Conservation (phyloP, 2,329 filamentous ascomycete genomes). For the Pseudocercospora crystallina region DNA sequence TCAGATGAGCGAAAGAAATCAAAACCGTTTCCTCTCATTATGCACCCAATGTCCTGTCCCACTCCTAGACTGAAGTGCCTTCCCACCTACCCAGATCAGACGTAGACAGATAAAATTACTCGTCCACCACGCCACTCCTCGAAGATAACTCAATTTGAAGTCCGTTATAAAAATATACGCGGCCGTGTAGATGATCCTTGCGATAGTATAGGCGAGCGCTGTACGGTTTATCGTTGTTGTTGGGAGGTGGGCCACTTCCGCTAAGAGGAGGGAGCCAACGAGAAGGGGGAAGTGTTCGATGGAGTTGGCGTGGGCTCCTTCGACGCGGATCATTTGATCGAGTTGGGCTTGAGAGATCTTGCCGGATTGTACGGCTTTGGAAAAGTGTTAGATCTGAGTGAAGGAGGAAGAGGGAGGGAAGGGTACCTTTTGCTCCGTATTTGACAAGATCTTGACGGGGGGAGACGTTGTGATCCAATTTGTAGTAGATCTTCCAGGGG, state of each 20-base stretch:
- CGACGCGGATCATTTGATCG: conserved; percentile 45
- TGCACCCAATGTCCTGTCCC: conserved; percentile 2
- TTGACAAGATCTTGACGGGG: conserved; percentile 49
- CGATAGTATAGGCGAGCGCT: conserved; percentile 43
- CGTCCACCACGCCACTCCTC: conserved; percentile 45
- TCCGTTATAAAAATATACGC: conserved; percentile 44
- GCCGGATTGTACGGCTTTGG: conserved; percentile 39
- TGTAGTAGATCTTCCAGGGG: conserved; percentile 43
- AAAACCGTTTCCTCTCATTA: neutral
- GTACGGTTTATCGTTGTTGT: conserved; percentile 39
- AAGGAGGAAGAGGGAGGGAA: no score
- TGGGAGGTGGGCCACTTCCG: conserved; percentile 42
- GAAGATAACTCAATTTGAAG: conserved; percentile 35
- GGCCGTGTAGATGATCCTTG: conserved; percentile 42
- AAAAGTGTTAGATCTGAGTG: neutral
- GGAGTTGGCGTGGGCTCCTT: conserved; percentile 49
- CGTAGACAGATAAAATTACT: conserved; percentile 45
- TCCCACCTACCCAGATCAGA: conserved; percentile 39
- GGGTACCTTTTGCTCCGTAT: conserved; percentile 42
- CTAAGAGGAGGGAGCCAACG: conserved; percentile 40
- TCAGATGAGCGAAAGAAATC: neutral
- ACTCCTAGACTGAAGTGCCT: conserved; percentile 25
- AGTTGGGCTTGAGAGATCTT: conserved; percentile 47
- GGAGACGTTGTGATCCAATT: conserved; percentile 49
- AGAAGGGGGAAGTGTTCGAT: conserved; percentile 47